Evolutionary conservation across 345 rosid genomes (phyloP).

Genomic region (Boechera divaricarpa): DNA sequence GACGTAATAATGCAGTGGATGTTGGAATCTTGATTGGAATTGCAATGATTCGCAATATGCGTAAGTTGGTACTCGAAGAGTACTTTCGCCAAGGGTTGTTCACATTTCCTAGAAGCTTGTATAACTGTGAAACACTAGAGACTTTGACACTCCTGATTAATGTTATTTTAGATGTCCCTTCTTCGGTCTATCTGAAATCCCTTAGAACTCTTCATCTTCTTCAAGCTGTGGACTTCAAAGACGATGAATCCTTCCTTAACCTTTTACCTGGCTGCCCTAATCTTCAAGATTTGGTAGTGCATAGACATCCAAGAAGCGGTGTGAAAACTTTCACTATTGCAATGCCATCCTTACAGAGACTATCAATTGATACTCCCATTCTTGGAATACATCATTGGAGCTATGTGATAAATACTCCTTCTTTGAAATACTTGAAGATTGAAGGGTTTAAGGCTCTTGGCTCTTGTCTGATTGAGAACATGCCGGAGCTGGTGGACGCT

Average conservation of each 20-base stretch:
- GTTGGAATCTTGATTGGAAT: background rate
- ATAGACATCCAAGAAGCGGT: background rate
- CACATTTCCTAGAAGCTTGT: slow-evolving; percentile 16
- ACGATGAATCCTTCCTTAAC: background rate
- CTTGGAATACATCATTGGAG: background rate
- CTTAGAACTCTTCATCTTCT: slow-evolving; percentile 24
- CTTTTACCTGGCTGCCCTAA: slow-evolving; percentile 21
- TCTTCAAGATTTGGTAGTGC: slow-evolving; percentile 7
- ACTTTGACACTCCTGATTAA: background rate
- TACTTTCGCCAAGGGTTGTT: background rate
- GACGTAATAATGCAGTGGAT: background rate
- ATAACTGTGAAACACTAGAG: background rate
- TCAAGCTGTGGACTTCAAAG: background rate
- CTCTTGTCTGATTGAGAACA: background rate
- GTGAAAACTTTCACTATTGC: too few species aligned
- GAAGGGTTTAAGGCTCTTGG: background rate
- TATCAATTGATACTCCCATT: too few species aligned
- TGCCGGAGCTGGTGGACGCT: background rate
- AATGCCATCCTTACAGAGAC: background rate
- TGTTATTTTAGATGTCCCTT: background rate
- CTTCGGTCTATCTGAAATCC: background rate
- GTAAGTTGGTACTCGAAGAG: background rate
- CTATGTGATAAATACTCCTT: background rate
- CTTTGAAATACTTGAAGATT: background rate
- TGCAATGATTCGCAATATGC: slow-evolving; percentile 1